Conservation (phyloP, 495 filamentous ascomycete species). For the Xylaria intraflava region DNA sequence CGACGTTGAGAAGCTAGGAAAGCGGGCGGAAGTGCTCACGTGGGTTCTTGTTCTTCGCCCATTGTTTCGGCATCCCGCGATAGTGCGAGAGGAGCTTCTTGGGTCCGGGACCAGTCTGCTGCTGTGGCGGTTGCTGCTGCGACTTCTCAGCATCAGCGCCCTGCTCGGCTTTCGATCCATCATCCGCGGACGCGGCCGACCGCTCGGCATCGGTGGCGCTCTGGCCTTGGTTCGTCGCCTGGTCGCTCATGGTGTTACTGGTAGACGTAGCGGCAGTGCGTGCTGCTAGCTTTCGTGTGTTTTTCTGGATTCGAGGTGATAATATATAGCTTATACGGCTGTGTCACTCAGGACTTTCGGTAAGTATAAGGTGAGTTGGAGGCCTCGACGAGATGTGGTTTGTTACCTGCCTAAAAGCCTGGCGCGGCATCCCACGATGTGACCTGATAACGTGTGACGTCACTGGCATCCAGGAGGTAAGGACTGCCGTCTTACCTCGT, state of each 20-base stretch:
- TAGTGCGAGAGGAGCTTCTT: conserved; percentile 16
- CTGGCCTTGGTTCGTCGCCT: conserved; percentile 1
- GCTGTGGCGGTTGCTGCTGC: neutral
- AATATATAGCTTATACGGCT: neutral
- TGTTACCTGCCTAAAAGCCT: neutral
- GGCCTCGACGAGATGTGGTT: neutral
- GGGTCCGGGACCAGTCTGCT: conserved; percentile 3
- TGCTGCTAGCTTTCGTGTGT: neutral
- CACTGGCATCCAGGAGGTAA: neutral
- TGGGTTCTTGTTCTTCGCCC: conserved; percentile 31
- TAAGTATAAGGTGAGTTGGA: neutral
- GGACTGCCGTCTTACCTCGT: no score
- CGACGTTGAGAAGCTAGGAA: no score
- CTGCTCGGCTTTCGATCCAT: neutral
- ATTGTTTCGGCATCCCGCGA: conserved; percentile 26
- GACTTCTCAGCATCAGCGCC: neutral
- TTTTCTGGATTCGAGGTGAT: neutral
- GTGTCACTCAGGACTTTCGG: neutral
- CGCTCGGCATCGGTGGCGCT: neutral
- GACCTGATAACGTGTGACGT: conserved; percentile 10
- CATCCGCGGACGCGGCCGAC: neutral
- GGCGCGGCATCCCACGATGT: neutral
- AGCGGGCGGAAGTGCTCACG: conserved; percentile 9
- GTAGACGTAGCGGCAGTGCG: neutral
- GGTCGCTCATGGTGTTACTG: conserved; percentile 1